A percentile compares a stretch with the other conserved stretches of the same genome.
These are phyloP conservation scores for Phlyctochytrium arcticum DNA, from an alignment of 192 early-diverging fungal species.

Conservation along the genomic window DNA sequence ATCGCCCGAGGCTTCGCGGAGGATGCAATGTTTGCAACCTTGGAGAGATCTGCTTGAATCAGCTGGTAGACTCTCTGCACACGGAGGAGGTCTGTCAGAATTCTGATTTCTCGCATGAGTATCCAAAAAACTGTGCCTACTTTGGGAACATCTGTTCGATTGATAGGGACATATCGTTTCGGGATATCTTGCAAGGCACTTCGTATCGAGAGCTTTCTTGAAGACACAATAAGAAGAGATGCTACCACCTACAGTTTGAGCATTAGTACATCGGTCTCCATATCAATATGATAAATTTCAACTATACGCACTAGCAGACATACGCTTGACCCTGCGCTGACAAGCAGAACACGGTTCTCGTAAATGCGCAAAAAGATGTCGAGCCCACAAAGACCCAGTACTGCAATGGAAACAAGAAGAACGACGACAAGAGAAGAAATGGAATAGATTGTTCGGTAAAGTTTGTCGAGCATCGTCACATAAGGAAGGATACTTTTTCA, in stretches of 20 bases:
- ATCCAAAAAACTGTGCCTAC: not conserved
- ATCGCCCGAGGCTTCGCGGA: conserved; percentile 20
- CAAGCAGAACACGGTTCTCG: not conserved
- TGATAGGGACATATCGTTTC: conserved; percentile 38
- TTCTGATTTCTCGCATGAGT: not conserved
- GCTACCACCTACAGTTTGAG: not conserved
- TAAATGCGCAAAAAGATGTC: conserved; percentile 24
- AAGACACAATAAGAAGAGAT: conserved; percentile 24
- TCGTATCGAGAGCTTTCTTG: conserved; percentile 22
- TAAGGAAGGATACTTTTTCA: too few relatives aligned
- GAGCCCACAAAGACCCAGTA: conserved; percentile 18
- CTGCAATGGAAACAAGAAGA: not conserved
- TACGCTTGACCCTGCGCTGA: conserved; percentile 6
- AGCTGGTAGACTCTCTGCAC: conserved; percentile 21
- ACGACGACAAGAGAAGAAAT: conserved; percentile 11
- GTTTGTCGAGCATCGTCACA: not conserved
- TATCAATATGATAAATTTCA: not conserved
- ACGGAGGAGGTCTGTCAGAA: not conserved
- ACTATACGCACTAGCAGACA: not conserved
- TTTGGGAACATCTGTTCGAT: conserved; percentile 32
- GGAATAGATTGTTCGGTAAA: not conserved
- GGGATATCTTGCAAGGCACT: conserved; percentile 28
- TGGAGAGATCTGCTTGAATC: conserved; percentile 31
- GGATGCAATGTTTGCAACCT: conserved; percentile 16
- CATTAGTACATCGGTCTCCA: not conserved